Conservation (phyloP, 441 rosid genomes). For the Brassica hybrid region DNA sequence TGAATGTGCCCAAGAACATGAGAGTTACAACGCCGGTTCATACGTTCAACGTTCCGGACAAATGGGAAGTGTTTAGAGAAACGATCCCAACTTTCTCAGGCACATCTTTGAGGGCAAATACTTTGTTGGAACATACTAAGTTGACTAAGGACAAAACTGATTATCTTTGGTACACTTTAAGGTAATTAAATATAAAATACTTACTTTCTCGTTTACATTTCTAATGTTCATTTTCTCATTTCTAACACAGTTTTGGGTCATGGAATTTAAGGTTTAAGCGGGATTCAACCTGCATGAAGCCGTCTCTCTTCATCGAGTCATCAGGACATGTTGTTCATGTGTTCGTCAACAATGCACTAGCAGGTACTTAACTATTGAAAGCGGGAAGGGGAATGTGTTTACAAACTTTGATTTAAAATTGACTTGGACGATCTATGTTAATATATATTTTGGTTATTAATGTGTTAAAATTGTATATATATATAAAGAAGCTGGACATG, state of each 20-base stretch:
- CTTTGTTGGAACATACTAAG: conserved; percentile 63
- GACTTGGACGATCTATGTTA: too few relatives aligned
- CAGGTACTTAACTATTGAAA: conserved; percentile 43
- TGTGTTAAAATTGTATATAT: neutral
- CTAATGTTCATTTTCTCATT: neutral
- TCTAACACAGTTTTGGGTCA: neutral
- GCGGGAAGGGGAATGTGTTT: neutral
- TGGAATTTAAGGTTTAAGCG: conserved; percentile 49
- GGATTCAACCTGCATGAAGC: conserved; percentile 52
- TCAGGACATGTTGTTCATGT: conserved; percentile 62
- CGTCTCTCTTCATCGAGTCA: conserved; percentile 57
- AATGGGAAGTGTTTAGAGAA: conserved; percentile 61
- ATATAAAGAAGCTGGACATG: conserved; percentile 3
- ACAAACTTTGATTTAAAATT: too few relatives aligned
- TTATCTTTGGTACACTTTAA: conserved; percentile 72
- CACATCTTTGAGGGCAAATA: conserved; percentile 43
- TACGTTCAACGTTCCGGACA: conserved; percentile 34
- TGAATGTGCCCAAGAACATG: conserved; percentile 43
- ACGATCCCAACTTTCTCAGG: conserved; percentile 51
- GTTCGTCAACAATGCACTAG: conserved; percentile 49
- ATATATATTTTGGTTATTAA: neutral
- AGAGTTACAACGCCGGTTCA: conserved; percentile 45
- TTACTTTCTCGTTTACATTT: neutral
- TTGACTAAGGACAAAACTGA: conserved; percentile 64
- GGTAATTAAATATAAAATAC: conserved; percentile 44